Base-by-base conservation (phyloP, 2,329 filamentous ascomycete genomes). In the Trichoderma asperellum region DNA sequence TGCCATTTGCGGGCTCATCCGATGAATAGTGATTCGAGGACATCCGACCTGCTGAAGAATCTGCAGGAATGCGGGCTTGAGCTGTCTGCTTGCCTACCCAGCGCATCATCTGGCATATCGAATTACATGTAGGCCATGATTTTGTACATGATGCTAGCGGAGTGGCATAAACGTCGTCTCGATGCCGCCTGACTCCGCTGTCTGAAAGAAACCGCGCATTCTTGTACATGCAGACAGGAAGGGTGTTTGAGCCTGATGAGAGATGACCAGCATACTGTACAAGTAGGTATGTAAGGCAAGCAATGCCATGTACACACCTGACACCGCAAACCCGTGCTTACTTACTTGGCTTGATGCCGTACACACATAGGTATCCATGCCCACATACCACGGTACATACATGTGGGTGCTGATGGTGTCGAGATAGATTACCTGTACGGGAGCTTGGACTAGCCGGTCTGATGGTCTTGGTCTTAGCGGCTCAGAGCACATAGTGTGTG, bases 61-160 rank as follows among this genome's bases (percentile, higher is more conserved):
- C 40, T 43, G 37, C 18, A 21, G 47, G 32, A 53, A 57, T 34
- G n/a, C 52, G 6, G 37, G 34, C 34, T 37, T 43, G 18, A 47
- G 62, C 62, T 34, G 24, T 56, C 21, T 63, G 60, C 35, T 18
- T 61, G 59, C 59, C 55, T 67, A 29, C 55, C 64, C 40, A 59
- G 40, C 64, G 56, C 64, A 67, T 67, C 64, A 67, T 59, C 64
- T 59, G 35, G 64, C 64, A 59, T 67, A 40, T 67, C 37, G 40
- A 59, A 34, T 56, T 43, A 34, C 62, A 16, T 43, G 52, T 11
- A 60, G 21, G 35, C 12, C 5, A 37, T 24, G 10, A 8, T n/a
- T 24, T 49, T 24, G 7, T 57, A 65, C 49, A 57, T 67, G 55
- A 58, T 67, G 61, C 61, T 64, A 56, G 34, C 18, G 29, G 27